phyloP scores from a whole-genome alignment of 2,329 filamentous ascomycete genomes.

The Emydomyces testavorans region DNA sequence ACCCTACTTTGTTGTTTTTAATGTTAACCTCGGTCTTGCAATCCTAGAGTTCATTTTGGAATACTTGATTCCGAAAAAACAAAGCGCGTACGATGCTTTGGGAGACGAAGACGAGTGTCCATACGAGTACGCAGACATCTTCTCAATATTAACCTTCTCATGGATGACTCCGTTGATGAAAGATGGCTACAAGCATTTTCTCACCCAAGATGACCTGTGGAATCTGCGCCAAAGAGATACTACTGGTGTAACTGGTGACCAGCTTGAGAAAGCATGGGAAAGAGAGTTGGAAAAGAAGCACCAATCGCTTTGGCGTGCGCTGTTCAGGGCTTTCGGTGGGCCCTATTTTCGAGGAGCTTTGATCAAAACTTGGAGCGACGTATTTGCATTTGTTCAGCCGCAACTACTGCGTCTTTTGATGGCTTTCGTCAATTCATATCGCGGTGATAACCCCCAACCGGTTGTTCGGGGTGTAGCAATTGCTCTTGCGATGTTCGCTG shows the following conservation, averaged over 20 bases:
- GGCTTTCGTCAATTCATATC: slow-evolving; percentile 69
- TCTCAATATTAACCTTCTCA: slow-evolving; percentile 84
- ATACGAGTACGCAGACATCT: slow-evolving; percentile 83
- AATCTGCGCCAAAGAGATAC: slow-evolving; percentile 70
- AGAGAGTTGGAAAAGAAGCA: slow-evolving; percentile 59
- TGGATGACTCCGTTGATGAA: slow-evolving; percentile 99
- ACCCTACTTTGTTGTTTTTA: slow-evolving; percentile 68
- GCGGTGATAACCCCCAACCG: slow-evolving; percentile 54
- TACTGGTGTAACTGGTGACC: slow-evolving; percentile 58
- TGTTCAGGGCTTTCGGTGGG: slow-evolving; percentile 72
- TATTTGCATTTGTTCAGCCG: slow-evolving; percentile 78
- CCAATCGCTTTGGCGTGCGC: slow-evolving; percentile 75
- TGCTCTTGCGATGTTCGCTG: slow-evolving; percentile 79
- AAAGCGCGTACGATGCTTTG: slow-evolving; percentile 56
- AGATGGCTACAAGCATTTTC: slow-evolving; percentile 77
- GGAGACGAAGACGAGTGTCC: slow-evolving; percentile 56
- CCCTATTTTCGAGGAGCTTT: slow-evolving; percentile 71
- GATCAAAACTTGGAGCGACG: slow-evolving; percentile 82
- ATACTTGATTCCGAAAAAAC: slow-evolving; percentile 73
- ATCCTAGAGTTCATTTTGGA: slow-evolving; percentile 63
- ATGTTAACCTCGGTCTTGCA: slow-evolving; percentile 58
- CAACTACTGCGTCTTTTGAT: slow-evolving; percentile 80
- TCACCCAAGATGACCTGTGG: slow-evolving; percentile 95
- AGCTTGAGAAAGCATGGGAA: slow-evolving; percentile 66
- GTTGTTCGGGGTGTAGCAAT: slow-evolving; percentile 76